A percentile compares a stretch with the other conserved stretches of the same genome.
These are phyloP conservation scores for Letharia lupina DNA, from an alignment of 495 filamentous ascomycete species.

Conservation along the genomic window DNA sequence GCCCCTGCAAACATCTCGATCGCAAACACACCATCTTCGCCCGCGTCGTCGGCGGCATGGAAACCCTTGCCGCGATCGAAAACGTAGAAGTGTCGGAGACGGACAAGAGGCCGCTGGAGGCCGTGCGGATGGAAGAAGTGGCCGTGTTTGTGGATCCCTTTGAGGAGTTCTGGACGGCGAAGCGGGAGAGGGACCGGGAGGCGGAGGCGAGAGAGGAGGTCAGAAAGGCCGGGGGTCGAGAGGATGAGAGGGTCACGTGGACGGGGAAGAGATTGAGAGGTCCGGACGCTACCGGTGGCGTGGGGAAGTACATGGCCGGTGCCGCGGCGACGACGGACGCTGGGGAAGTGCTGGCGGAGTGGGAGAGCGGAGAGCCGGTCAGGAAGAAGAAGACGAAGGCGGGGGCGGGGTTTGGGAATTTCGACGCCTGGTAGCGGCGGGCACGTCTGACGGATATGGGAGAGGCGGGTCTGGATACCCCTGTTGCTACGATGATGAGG, in stretches of 20 bases:
- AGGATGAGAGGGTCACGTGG: conserved; percentile 38
- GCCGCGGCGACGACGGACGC: conserved; percentile 58
- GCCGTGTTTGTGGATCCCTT: conserved; percentile 92
- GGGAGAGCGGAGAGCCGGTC: conserved; percentile 48
- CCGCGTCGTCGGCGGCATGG: conserved; percentile 67
- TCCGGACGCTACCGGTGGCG: conserved; percentile 30
- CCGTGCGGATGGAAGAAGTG: conserved; percentile 71
- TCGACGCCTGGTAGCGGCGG: conserved; percentile 61
- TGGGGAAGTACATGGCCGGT: conserved; percentile 48
- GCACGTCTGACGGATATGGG: too few relatives aligned
- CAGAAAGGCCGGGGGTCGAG: conserved; percentile 86
- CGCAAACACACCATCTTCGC: conserved; percentile 96
- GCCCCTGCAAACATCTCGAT: conserved; percentile 73
- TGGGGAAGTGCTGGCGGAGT: conserved; percentile 65
- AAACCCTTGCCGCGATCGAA: conserved; percentile 68
- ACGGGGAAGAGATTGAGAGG: conserved; percentile 45
- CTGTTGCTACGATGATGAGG: too few relatives aligned
- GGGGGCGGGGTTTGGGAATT: conserved; percentile 82
- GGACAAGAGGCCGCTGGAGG: conserved; percentile 55
- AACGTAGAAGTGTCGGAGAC: conserved; percentile 54
- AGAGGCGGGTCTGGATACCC: too few relatives aligned
- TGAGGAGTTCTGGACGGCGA: conserved; percentile 69
- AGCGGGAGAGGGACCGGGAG: conserved; percentile 33
- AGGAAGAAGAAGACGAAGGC: conserved; percentile 67
- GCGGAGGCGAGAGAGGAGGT: conserved; percentile 71